Evolutionary conservation across 2,329 filamentous ascomycete species (phyloP).

Genomic region (Calonectria naviculata): DNA sequence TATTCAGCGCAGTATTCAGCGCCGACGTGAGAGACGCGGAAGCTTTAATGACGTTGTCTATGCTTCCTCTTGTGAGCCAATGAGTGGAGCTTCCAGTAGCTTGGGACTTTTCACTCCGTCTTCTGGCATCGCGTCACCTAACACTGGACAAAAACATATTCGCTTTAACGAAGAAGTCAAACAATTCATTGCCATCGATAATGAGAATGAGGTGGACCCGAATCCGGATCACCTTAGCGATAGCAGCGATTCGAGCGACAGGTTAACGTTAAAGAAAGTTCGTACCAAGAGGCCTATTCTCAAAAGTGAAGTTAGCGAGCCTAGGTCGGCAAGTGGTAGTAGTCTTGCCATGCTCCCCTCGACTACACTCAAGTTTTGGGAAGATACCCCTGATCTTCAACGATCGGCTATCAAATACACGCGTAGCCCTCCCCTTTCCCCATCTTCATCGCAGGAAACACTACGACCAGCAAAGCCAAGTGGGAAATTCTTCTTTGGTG

Average conservation of each 20-base stretch:
- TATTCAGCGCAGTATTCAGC: slow-evolving; percentile 65
- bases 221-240: slow-evolving; percentile 67
- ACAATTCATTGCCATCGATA: slow-evolving; percentile 92
- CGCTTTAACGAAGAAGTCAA: slow-evolving; percentile 97
- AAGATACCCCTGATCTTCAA: slow-evolving; percentile 76
- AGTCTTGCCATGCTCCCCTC: slow-evolving; percentile 90
- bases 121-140: slow-evolving; percentile 74
- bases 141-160: slow-evolving; percentile 83
- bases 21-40: too few relatives aligned
- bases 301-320: slow-evolving; percentile 50
- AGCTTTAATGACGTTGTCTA: slow-evolving; percentile 77
- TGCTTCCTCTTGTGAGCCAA: slow-evolving; percentile 69
- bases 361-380: slow-evolving; percentile 86
- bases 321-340: slow-evolving; percentile 73
- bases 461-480: slow-evolving; percentile 77
- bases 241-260: slow-evolving; percentile 79
- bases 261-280: slow-evolving; percentile 83
- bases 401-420: slow-evolving; percentile 73
- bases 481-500: slow-evolving; percentile 70
- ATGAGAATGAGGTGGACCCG: slow-evolving; percentile 78
- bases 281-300: slow-evolving; percentile 62
- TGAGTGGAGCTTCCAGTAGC: slow-evolving; percentile 70
- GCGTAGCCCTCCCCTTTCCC: slow-evolving; percentile 67
- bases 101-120: slow-evolving; percentile 75
- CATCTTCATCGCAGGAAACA: slow-evolving; percentile 86